Evolutionary conservation across 441 rosid genomes (phyloP).

Genomic region (Pelargonium fulgidum): DNA sequence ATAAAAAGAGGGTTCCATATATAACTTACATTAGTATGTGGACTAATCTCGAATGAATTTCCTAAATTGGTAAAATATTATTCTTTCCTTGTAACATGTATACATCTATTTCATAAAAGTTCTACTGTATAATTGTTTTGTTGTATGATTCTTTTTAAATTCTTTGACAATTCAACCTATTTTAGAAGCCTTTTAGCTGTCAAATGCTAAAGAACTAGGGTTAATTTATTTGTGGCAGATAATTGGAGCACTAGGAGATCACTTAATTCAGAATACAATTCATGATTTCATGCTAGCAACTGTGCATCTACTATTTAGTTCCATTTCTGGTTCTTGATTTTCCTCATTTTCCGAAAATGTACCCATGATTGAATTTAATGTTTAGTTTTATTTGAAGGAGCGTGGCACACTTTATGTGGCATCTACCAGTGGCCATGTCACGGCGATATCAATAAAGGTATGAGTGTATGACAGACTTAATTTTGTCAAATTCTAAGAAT

Average conservation of each 20-base stretch:
- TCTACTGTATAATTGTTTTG: constrained; percentile 1
- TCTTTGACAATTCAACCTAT: not conserved
- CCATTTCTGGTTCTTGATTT: not conserved
- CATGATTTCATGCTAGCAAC: not conserved
- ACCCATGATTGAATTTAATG: constrained; percentile 9
- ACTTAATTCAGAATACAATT: too few relatives aligned
- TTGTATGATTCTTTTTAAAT: not conserved
- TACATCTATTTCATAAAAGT: not conserved
- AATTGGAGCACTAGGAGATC: too few relatives aligned
- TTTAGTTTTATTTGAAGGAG: constrained; percentile 35
- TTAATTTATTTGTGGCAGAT: not conserved
- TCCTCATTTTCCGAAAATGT: not conserved
- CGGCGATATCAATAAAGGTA: constrained; percentile 75
- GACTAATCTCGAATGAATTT: not conserved
- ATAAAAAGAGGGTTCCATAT: not conserved
- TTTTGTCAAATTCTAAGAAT: constrained; percentile 11
- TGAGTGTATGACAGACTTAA: constrained; percentile 11
- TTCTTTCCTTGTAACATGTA: not conserved
- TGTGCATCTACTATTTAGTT: not conserved
- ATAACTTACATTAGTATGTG: not conserved
- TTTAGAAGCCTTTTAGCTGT: not conserved
- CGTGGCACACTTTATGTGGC: constrained; percentile 52
- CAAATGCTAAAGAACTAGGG: not conserved
- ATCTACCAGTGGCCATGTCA: constrained; percentile 77
- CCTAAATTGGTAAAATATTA: not conserved